Percentiles rank a stretch among this genome's conserved stretches.
Evolutionary conservation across 164 flowering plant genomes (phyloP).

Genomic region (Amborella trichopoda): DNA sequence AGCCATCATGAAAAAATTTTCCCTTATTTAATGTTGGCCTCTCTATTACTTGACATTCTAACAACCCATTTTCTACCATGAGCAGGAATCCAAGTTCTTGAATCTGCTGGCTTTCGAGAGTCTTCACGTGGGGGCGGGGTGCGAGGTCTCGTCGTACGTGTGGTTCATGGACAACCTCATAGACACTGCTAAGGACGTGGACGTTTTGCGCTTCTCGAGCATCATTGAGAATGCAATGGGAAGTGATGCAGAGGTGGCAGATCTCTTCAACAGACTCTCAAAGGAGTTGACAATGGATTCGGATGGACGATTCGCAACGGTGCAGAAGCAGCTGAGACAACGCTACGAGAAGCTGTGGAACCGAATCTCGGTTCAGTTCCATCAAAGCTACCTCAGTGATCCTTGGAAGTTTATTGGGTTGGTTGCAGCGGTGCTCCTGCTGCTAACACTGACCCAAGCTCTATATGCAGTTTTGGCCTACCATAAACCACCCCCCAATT

Average conservation of each 20-base stretch:
- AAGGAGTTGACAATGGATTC: conserved; percentile 36
- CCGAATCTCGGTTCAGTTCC: not conserved
- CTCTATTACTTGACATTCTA: no score
- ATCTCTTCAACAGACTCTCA: conserved; percentile 37
- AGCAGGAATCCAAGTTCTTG: no score
- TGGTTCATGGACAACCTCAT: conserved; percentile 54
- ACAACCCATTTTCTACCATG: no score
- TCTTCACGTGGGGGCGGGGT: conserved; percentile 38
- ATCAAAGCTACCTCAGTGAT: conserved; percentile 1
- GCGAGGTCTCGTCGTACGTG: conserved; percentile 33
- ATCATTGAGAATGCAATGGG: conserved; percentile 40
- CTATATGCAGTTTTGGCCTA: not conserved
- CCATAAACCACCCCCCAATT: not conserved
- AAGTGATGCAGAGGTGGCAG: conserved; percentile 46
- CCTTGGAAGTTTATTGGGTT: conserved; percentile 1
- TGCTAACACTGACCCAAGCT: not conserved
- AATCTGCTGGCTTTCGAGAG: conserved; percentile 54
- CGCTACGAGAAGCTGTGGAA: conserved; percentile 34
- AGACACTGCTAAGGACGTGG: conserved; percentile 34
- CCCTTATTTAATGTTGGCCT: no score
- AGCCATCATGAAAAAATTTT: no score
- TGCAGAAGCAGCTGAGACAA: conserved; percentile 22
- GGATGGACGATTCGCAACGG: conserved; percentile 13
- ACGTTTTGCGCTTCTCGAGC: conserved; percentile 23
- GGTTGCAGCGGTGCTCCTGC: not conserved